Conservation (phyloP, 2,329 filamentous ascomycete genomes). For the Atkinsonella hypoxylon region DNA sequence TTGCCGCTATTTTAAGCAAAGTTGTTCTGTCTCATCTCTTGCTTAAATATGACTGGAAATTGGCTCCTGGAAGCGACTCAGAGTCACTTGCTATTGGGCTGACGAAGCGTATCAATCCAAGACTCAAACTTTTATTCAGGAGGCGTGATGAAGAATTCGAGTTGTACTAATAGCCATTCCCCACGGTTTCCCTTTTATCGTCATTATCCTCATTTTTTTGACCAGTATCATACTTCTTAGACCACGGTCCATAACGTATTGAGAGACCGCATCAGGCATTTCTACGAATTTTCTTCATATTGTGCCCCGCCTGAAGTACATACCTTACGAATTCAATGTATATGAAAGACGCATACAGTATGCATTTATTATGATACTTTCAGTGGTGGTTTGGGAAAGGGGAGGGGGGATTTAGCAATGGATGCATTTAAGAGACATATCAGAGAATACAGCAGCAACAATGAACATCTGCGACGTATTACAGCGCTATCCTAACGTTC, state of each 20-base stretch:
- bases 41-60: slow-evolving; percentile 8
- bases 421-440: too few species aligned
- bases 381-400: too few species aligned
- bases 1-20: slow-evolving; percentile 6
- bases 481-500: too few species aligned
- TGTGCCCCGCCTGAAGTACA: not conserved
- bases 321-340: not conserved
- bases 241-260: not conserved
- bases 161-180: not conserved
- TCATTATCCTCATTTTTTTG: not conserved
- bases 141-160: slow-evolving; percentile 7
- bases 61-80: slow-evolving; percentile 1
- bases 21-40: slow-evolving; percentile 6
- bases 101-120: slow-evolving; percentile 7
- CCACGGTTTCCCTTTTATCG: not conserved
- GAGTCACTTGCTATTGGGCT: slow-evolving; percentile 5
- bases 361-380: too few species aligned
- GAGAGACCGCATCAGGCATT: not conserved
- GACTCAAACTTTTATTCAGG: slow-evolving; percentile 2
- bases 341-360: too few species aligned
- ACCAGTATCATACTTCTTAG: not conserved
- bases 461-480: too few species aligned
- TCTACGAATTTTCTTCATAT: not conserved
- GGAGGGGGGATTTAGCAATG: too few species aligned
- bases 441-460: too few species aligned